Evolutionary conservation across 805 yeast species (phyloP).

Genomic region (Spathaspora passalidarum): DNA sequence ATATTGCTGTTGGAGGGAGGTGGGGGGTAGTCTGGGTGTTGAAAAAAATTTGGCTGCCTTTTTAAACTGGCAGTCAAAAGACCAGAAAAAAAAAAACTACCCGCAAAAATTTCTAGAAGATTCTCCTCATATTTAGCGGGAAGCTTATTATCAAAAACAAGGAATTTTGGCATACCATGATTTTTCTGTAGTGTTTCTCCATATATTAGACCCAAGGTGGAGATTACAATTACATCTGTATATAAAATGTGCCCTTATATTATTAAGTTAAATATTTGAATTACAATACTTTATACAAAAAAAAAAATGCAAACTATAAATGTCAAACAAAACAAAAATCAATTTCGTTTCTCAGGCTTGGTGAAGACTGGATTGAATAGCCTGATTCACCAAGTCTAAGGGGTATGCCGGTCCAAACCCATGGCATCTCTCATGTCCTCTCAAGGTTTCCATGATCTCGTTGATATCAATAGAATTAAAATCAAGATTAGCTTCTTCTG

Average conservation of each 20-base stretch:
- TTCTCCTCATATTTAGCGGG: neutral
- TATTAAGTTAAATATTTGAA: too few species aligned
- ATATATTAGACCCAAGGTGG: too few species aligned
- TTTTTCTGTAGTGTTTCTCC: too few species aligned
- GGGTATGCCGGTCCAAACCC: slow-evolving; percentile 75
- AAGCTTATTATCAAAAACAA: too few species aligned
- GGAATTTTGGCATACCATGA: too few species aligned
- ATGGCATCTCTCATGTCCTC: slow-evolving; percentile 73
- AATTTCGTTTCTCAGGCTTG: neutral
- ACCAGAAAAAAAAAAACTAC: neutral
- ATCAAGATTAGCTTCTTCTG: slow-evolving; percentile 44
- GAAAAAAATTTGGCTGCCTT: neutral
- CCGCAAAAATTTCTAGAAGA: neutral
- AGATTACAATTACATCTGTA: too few species aligned
- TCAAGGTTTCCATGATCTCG: slow-evolving; percentile 55
- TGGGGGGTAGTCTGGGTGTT: neutral
- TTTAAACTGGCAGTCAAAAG: neutral
- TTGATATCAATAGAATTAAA: slow-evolving; percentile 51
- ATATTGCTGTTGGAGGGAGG: neutral
- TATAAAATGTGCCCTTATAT: too few species aligned
- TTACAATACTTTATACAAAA: too few species aligned
- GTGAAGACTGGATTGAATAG: slow-evolving; percentile 6
- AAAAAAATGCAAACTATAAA: neutral
- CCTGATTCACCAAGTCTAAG: slow-evolving; percentile 36
- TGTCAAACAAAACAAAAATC: neutral